These are phyloP conservation scores for Bremia lactucae DNA, from an alignment of 352 stramenopile species.

Conservation along the genomic window DNA sequence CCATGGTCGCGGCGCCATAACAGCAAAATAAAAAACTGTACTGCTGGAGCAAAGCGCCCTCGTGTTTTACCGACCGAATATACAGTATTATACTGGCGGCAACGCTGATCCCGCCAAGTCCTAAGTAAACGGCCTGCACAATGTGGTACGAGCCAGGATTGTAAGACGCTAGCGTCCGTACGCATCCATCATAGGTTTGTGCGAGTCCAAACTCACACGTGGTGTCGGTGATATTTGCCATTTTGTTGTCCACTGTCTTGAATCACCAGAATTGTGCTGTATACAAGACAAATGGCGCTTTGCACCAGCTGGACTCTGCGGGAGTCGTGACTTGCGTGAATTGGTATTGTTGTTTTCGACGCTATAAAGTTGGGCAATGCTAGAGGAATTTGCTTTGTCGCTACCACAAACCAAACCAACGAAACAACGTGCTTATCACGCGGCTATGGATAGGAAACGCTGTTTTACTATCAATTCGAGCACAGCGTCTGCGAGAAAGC, in stretches of 20 bases:
- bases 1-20: slow-evolving; percentile 31
- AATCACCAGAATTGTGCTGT: slow-evolving; percentile 1
- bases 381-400: too few species aligned
- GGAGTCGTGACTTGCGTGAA: too few species aligned
- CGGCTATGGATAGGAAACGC: too few species aligned
- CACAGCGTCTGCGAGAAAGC: too few species aligned
- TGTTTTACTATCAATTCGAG: too few species aligned
- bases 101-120: slow-evolving; percentile 16
- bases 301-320: too few species aligned
- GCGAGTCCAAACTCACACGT: slow-evolving; percentile 29
- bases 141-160: slow-evolving; percentile 18
- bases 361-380: too few species aligned
- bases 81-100: slow-evolving; percentile 27
- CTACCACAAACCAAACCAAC: too few species aligned
- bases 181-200: slow-evolving; percentile 18
- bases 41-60: slow-evolving; percentile 29
- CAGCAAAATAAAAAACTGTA: slow-evolving; percentile 36
- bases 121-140: slow-evolving; percentile 25
- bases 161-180: slow-evolving; percentile 23
- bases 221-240: slow-evolving; percentile 27
- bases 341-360: too few species aligned
- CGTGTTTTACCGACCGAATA: slow-evolving; percentile 23
- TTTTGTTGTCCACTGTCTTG: slow-evolving; percentile 4
- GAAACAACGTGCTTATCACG: too few species aligned
- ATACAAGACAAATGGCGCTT: too few species aligned